Conservation (phyloP, 163 green algal genomes). For the Chlamydomonas reinhardtii region DNA sequence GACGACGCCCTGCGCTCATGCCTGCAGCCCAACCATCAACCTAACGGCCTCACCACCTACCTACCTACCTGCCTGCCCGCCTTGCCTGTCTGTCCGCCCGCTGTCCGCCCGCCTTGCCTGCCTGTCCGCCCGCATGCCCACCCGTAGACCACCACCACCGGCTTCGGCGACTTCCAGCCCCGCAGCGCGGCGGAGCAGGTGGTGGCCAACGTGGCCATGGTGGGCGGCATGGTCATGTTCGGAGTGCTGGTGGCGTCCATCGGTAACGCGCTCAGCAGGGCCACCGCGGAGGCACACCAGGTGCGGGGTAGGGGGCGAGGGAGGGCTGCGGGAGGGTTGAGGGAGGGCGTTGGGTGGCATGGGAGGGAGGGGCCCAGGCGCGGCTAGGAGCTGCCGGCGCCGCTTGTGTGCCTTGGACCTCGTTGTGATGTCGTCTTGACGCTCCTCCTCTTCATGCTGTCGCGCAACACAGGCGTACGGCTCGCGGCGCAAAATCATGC, state of each 20-base stretch:
- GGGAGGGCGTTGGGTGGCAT: no score
- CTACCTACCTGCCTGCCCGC: background rate
- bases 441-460: no score
- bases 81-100: background rate
- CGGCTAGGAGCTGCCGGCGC: no score
- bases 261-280: constrained; percentile 43
- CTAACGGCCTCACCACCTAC: background rate
- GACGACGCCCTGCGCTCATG: no score
- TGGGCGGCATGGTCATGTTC: constrained; percentile 78
- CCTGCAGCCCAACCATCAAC: no score
- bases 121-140: background rate
- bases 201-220: constrained; percentile 70
- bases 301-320: background rate
- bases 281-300: constrained; percentile 31
- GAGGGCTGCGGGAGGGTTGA: background rate
- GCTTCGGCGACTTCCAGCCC: constrained; percentile 79
- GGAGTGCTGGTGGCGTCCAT: constrained; percentile 73
- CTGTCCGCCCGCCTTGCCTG: background rate
- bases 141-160: constrained; percentile 70
- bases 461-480: constrained; percentile 20
- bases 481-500: constrained; percentile 51
- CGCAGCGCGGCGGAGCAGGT: constrained; percentile 66
- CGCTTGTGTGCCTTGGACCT: no score
- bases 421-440: no score
- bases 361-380: no score